phyloP scores from a whole-genome alignment of 78 protist genomes.

The Dictyostelium citrinum region DNA sequence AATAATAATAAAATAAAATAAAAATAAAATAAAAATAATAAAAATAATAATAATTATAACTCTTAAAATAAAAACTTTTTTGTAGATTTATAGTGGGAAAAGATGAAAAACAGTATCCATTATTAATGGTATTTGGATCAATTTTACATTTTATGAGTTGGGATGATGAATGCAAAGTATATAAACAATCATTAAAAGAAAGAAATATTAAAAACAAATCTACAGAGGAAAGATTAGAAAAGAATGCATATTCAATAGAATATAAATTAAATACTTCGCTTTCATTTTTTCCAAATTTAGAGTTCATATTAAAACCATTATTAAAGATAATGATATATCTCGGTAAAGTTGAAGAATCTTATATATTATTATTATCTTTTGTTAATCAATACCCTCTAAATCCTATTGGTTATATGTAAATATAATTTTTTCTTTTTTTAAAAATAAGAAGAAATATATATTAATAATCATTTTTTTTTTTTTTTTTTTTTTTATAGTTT shows the following conservation, averaged over 20 bases:
- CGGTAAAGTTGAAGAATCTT: not conserved
- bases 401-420: constrained; percentile 26
- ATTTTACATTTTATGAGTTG: constrained; percentile 1
- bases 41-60: not conserved
- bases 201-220: not conserved
- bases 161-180: not conserved
- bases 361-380: not conserved
- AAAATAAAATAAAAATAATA: not conserved
- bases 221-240: not conserved
- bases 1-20: not conserved
- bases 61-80: not conserved
- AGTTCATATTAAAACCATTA: constrained; percentile 4
- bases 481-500: not conserved
- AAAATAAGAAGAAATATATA: not conserved
- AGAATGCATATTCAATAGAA: not conserved
- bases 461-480: not conserved
- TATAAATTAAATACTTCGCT: not conserved
- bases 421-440: not conserved
- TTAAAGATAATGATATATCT: not conserved
- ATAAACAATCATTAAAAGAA: not conserved
- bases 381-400: not conserved
- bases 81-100: not conserved
- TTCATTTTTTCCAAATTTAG: constrained; percentile 1
- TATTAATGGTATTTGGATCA: constrained; percentile 17
- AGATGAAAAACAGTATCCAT: not conserved